Evolutionary conservation across 495 filamentous ascomycete genomes (phyloP), one percentile per base, ranked within the genome.

Genomic region (Aspergillus cristatus): DNA sequence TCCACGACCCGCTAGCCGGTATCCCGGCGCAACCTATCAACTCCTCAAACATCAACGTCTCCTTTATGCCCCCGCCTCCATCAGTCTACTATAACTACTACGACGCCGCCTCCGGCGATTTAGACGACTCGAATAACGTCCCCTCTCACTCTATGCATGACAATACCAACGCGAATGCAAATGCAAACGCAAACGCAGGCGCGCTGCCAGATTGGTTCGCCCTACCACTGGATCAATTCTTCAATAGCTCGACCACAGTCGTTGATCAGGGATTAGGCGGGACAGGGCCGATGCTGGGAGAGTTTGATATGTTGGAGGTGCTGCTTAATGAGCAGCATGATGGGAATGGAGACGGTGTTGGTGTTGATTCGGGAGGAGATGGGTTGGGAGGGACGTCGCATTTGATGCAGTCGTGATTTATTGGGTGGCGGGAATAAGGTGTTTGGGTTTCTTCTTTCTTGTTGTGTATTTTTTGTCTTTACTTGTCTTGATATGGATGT

Each of bases 181-280:
- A n/a, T n/a, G n/a, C n/a, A n/a, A 24, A 24, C 20, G 8, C 20
- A 4, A 47, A 57, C 25, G 51, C 57, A 1, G 55, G 58, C n/a
- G 53, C 47, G 2, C 50, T 65, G 13, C 54, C 70, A 7, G 67
- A 74, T 39, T 63, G 63, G 62, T 68, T 68, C 36, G 61, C 60
- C 0, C 58, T 73, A 12, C 62, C 67, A 1, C 51, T 70, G 6
- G 62, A 74, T 40, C 65, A 76, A 41, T 69, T 78, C 45, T 65
- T 68, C 34, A 74, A 68, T 18, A 73, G 67, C 35, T 68, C 65
- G 0, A 60, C 54, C 12, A 57, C 56, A 3, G 64, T 61, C 11
- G 66, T 72, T 26, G 68, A 75, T 38, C 67, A 71, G 41, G 65
- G 67, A 33, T 53, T 68, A 0, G 65, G 67, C 16, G 65, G 65